Percentiles rank a stretch among this genome's conserved stretches.
Evolutionary conservation across 345 rosid genomes (phyloP).

Genomic region (Eucalyptus marginata): DNA sequence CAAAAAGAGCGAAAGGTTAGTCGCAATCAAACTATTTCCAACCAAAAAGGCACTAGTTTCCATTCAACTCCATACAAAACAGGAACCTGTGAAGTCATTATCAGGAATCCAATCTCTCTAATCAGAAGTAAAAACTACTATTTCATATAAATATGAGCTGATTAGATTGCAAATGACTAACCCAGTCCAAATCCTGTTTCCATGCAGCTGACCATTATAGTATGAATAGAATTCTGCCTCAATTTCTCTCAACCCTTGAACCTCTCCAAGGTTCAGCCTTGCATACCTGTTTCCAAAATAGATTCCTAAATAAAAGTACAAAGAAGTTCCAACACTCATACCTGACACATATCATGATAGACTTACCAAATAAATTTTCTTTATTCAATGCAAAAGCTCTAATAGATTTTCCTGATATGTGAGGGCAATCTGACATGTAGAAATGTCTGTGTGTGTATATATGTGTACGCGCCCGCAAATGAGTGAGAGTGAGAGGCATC

Average conservation of each 20-base stretch:
- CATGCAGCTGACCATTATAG: constrained; percentile 69
- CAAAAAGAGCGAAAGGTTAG: neutral
- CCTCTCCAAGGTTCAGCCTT: constrained; percentile 36
- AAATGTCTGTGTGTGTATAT: neutral
- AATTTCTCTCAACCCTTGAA: constrained; percentile 54
- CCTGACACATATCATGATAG: neutral
- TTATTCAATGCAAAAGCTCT: neutral
- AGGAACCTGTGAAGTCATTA: neutral
- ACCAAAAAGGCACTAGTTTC: neutral
- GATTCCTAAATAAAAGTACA: neutral
- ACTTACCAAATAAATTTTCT: neutral
- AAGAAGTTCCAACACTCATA: neutral
- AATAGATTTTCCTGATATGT: neutral
- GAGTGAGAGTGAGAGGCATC: neutral
- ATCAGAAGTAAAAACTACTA: neutral
- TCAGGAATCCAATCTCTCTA: neutral
- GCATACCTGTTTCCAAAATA: constrained; percentile 34
- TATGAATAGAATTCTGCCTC: constrained; percentile 59
- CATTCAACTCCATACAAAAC: neutral
- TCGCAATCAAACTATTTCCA: neutral
- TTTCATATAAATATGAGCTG: neutral
- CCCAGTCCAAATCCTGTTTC: constrained; percentile 85
- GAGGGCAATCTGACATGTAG: neutral
- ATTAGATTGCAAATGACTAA: constrained; percentile 10
- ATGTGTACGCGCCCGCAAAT: neutral